These are phyloP conservation scores for Backusella australiensis DNA, from an alignment of 192 early-diverging fungal genomes.

Conservation along the genomic window DNA sequence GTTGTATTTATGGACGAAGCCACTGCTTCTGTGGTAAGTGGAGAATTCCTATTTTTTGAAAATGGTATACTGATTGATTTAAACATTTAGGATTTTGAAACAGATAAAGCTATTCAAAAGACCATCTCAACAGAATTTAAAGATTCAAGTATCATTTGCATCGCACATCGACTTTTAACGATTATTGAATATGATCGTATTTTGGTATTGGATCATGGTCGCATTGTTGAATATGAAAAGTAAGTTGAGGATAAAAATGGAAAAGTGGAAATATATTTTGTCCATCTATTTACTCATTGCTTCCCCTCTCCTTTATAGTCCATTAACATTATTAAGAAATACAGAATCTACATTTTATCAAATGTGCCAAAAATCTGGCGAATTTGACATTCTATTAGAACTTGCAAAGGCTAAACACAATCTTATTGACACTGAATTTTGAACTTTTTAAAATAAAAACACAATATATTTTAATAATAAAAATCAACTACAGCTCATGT, in stretches of 20 bases:
- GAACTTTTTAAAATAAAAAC: no score
- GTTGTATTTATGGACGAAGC: slow-evolving; percentile 87
- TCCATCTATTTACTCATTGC: no score
- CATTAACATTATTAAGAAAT: slow-evolving; percentile 63
- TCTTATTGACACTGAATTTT: background rate
- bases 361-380: slow-evolving; percentile 84
- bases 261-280: no score
- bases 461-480: no score
- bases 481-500: no score
- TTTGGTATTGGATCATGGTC: slow-evolving; percentile 50
- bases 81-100: slow-evolving; percentile 60
- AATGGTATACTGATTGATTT: no score
- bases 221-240: slow-evolving; percentile 26
- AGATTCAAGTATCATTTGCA: slow-evolving; percentile 74
- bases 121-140: slow-evolving; percentile 78
- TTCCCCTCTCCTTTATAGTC: slow-evolving; percentile 37
- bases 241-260: no score
- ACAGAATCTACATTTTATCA: slow-evolving; percentile 59
- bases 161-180: slow-evolving; percentile 85
- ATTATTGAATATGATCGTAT: slow-evolving; percentile 73
- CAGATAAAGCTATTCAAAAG: slow-evolving; percentile 80
- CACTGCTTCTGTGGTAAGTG: slow-evolving; percentile 68
- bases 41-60: no score
- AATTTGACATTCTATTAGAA: slow-evolving; percentile 65
- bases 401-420: slow-evolving; percentile 44